Percentiles rank a stretch among this genome's conserved stretches.
phyloP scores from a whole-genome alignment of 352 stramenopile genomes.

The Globisporangium alternatum region DNA sequence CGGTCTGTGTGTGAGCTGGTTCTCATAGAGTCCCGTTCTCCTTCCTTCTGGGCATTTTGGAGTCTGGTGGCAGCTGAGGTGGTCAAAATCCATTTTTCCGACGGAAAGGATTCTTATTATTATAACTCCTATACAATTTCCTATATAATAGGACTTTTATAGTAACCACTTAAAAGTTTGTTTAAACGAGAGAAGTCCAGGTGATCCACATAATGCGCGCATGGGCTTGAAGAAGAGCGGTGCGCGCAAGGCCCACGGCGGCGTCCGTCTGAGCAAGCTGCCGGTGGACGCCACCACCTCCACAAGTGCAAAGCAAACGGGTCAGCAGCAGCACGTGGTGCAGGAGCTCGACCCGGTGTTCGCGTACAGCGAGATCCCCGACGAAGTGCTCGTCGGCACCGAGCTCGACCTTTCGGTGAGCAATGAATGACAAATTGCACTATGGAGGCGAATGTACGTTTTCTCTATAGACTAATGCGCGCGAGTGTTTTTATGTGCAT shows the following conservation, averaged over 20 bases:
- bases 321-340: conserved; percentile 16
- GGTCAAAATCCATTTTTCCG: too few relatives aligned
- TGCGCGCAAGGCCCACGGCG: conserved; percentile 36
- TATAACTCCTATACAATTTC: too few relatives aligned
- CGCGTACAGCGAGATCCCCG: conserved; percentile 57
- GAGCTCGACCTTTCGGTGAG: conserved; percentile 65
- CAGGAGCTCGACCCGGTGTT: conserved; percentile 43
- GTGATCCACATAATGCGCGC: too few relatives aligned
- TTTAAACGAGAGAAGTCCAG: too few relatives aligned
- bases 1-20: conserved; percentile 62
- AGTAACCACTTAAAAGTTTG: too few relatives aligned
- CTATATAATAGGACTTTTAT: too few relatives aligned
- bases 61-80: too few relatives aligned
- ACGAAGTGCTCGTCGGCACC: conserved; percentile 52
- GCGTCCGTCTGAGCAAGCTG: conserved; percentile 47
- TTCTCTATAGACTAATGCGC: too few relatives aligned
- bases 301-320: conserved; percentile 1
- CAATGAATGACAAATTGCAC: background rate
- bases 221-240: conserved; percentile 38
- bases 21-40: too few relatives aligned
- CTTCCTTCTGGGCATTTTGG: too few relatives aligned
- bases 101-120: too few relatives aligned
- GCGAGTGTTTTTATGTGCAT: background rate
- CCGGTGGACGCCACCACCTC: background rate
- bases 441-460: background rate